Base-by-base conservation (phyloP, 495 filamentous ascomycete species). In the Aspergillus nanangensis region DNA sequence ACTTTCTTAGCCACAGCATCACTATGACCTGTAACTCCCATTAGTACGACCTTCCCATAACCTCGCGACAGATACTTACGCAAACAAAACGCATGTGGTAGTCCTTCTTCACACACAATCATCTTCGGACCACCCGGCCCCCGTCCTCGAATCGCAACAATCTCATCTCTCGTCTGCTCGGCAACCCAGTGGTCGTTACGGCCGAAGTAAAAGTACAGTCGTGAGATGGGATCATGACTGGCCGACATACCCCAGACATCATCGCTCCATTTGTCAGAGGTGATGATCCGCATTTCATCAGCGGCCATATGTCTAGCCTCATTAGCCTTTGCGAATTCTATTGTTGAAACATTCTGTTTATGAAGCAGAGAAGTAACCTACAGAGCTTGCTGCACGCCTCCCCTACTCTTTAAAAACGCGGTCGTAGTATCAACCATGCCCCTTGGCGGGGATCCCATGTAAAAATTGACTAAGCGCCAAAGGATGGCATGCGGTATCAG, bases 21-120 rank as follows among this genome's bases (percentile, higher is more conserved):
- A 50, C 75, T 83, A 59, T 87, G 77, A 25, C 73, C 80, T 83
- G 47, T 3, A 41, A n/a, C 15, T 10, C 4, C 8, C 45, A 7
- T n/a, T 21, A 8, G 9, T 17, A 18, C 7, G 27, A 11, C 11
- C 25, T 7, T 11, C 11, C 25, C 25, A 29, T 11, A 11, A 29
- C 25, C 25, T 11, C 25, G 25, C 25, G 7, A 29, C 25, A 11
- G 25, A 29, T 29, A 78, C 82, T 78, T 56, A 86, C 82, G 72
- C 40, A 92, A 76, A 61, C 85, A 90, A 66, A 96, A 96, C 0
- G 76, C 86, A 76, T 95, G 90, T 27, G 84, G 85, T 48, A 91
- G 66, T 0, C 77, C 77, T 19, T 79, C 74, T 50, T 89, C 78
- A 60, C 88, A 88, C 54, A 95, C 74, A 44, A 86, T 55, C 75